phyloP scores from a whole-genome alignment of 305 asterid genomes.

The Fraxinus platypoda region DNA sequence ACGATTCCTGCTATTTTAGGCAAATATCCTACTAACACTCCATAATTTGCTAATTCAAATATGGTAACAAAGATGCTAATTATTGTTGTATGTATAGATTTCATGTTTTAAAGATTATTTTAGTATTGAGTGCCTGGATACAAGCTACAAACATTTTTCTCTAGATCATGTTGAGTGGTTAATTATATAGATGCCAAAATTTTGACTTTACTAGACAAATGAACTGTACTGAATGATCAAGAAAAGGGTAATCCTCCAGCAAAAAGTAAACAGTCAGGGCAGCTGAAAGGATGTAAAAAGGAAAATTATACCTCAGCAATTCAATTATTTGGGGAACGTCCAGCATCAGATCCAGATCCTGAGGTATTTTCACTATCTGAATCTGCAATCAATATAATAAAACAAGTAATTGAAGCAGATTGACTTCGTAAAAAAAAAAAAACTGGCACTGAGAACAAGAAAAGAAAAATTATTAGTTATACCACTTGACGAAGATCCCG shows the following conservation, averaged over 20 bases:
- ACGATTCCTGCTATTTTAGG: neutral
- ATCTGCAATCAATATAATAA: slow-evolving; percentile 34
- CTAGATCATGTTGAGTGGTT: neutral
- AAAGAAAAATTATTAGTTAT: slow-evolving; percentile 23
- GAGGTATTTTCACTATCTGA: slow-evolving; percentile 60
- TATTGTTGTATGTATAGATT: neutral
- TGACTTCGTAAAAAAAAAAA: neutral
- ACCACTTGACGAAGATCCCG: slow-evolving; percentile 69
- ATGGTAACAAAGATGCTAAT: neutral
- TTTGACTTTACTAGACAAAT: slow-evolving; percentile 2
- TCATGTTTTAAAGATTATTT: neutral
- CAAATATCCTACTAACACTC: slow-evolving; percentile 6
- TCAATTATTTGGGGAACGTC: slow-evolving; percentile 44
- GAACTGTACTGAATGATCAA: neutral
- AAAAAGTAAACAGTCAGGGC: neutral
- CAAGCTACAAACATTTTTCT: neutral
- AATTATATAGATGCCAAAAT: neutral
- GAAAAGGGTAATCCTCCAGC: neutral
- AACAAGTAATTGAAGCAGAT: slow-evolving; percentile 10
- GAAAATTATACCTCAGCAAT: slow-evolving; percentile 36
- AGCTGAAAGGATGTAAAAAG: slow-evolving; percentile 14
- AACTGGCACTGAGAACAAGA: slow-evolving; percentile 1
- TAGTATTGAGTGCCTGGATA: neutral
- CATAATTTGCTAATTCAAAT: neutral
- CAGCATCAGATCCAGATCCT: slow-evolving; percentile 55